Evolutionary conservation across 164 flowering plant genomes (phyloP).

Genomic region (Vitis rupestris): DNA sequence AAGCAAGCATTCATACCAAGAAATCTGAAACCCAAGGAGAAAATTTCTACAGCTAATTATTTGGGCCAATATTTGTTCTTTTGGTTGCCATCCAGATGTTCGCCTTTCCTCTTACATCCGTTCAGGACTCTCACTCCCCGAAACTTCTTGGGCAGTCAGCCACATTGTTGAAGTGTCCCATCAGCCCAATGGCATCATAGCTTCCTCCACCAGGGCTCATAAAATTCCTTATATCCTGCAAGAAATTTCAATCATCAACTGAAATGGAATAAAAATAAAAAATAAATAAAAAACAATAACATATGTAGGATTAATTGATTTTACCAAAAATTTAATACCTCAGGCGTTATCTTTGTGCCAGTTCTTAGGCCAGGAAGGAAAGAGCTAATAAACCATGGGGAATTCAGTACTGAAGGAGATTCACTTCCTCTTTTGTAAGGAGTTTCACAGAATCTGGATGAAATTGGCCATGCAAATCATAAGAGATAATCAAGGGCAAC

Average conservation of each 20-base stretch:
- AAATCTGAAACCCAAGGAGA: slow-evolving; percentile 29
- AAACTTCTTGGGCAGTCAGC: slow-evolving; percentile 74
- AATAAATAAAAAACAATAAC: background rate
- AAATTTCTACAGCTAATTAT: slow-evolving; percentile 21
- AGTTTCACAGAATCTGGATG: slow-evolving; percentile 64
- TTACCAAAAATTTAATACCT: slow-evolving; percentile 41
- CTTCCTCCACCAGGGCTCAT: slow-evolving; percentile 76
- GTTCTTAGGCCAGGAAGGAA: slow-evolving; percentile 67
- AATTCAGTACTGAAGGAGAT: slow-evolving; percentile 95
- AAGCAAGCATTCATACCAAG: slow-evolving; percentile 31
- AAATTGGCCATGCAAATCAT: background rate
- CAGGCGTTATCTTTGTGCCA: slow-evolving; percentile 72
- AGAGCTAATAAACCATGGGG: slow-evolving; percentile 85
- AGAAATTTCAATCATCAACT: background rate
- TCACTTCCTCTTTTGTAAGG: slow-evolving; percentile 76
- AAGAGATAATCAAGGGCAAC: no score
- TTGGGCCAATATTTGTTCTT: slow-evolving; percentile 15
- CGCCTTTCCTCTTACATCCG: slow-evolving; percentile 28
- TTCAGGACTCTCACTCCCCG: slow-evolving; percentile 66
- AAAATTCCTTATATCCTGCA: slow-evolving; percentile 76
- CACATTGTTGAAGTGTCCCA: slow-evolving; percentile 77
- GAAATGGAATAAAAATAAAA: background rate
- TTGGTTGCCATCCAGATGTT: background rate
- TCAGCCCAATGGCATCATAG: slow-evolving; percentile 85
- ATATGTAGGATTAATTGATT: no score